Percentiles rank a stretch among this genome's conserved stretches.
phyloP scores from a whole-genome alignment of 1,284 basidiomycete genomes.

The Ganoderma sp. region DNA sequence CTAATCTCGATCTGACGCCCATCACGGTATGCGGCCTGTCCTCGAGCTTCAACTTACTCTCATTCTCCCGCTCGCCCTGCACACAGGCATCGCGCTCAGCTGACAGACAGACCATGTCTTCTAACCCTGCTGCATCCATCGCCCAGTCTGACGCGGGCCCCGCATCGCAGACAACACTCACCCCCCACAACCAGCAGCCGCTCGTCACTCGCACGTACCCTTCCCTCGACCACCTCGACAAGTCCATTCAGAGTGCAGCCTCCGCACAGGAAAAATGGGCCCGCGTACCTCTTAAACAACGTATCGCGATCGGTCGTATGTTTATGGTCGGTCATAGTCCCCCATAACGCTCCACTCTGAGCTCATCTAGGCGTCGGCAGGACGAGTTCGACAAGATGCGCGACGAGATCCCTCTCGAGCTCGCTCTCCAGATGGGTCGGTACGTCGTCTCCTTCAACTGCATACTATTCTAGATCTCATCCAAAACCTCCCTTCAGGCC shows the following conservation, averaged over 20 bases:
- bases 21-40: too few relatives aligned
- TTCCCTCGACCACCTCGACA: slow-evolving; percentile 61
- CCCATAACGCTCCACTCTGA: neutral
- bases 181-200: slow-evolving; percentile 69
- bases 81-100: neutral
- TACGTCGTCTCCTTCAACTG: slow-evolving; percentile 40
- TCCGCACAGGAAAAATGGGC: slow-evolving; percentile 79
- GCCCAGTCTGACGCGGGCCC: slow-evolving; percentile 22
- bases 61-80: neutral
- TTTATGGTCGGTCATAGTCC: slow-evolving; percentile 66
- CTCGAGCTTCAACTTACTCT: neutral
- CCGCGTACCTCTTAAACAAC: slow-evolving; percentile 68
- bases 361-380: slow-evolving; percentile 44
- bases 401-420: slow-evolving; percentile 76
- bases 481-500: slow-evolving; percentile 57
- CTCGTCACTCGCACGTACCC: slow-evolving; percentile 66
- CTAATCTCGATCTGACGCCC: too few relatives aligned
- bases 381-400: slow-evolving; percentile 76
- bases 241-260: slow-evolving; percentile 59
- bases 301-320: slow-evolving; percentile 74
- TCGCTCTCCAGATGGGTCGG: slow-evolving; percentile 83
- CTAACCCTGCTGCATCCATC: slow-evolving; percentile 18
- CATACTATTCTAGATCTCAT: neutral
- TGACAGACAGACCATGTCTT: slow-evolving; percentile 9
- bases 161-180: slow-evolving; percentile 66